Percentiles rank a stretch among this genome's conserved stretches.
These are phyloP conservation scores for Zostera marina DNA, from an alignment of 116 monocot species.

Conservation along the genomic window DNA sequence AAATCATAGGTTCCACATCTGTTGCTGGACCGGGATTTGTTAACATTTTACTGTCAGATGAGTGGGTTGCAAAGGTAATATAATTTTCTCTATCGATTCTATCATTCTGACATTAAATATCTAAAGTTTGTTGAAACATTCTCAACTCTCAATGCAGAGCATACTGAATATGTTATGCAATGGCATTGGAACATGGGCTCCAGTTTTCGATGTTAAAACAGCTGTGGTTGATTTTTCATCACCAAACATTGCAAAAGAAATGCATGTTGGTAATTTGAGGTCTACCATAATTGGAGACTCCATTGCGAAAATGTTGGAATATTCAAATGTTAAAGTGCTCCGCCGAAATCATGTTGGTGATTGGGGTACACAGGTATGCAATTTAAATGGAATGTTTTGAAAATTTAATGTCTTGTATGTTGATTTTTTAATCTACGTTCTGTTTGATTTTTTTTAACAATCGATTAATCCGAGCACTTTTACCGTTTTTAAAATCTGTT, in stretches of 20 bases:
- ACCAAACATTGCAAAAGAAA: conserved; percentile 98
- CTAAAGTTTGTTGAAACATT: not conserved
- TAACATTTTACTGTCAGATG: conserved; percentile 59
- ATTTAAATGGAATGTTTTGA: not conserved
- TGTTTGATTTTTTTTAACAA: not conserved
- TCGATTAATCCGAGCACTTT: not conserved
- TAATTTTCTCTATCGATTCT: not conserved
- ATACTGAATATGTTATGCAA: conserved; percentile 67
- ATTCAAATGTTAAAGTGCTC: conserved; percentile 79
- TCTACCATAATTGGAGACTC: conserved; percentile 96
- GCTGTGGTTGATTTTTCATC: conserved; percentile 91
- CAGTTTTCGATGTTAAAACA: conserved; percentile 43
- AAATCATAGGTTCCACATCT: conserved; percentile 72
- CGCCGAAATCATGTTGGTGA: conserved; percentile 95
- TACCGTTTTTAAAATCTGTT: not conserved
- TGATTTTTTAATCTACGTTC: too few relatives aligned
- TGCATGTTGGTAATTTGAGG: conserved; percentile 97
- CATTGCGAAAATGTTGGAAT: conserved; percentile 86
- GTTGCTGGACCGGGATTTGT: conserved; percentile 84
- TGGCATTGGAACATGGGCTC: conserved; percentile 82
- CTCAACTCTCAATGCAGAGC: conserved; percentile 16
- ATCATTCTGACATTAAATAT: not conserved
- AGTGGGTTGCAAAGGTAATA: conserved; percentile 75
- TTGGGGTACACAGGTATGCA: conserved; percentile 84
- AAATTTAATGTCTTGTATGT: not conserved